Base-by-base conservation (phyloP, 805 yeast genomes). In the Metschnikowia vanudenii region DNA sequence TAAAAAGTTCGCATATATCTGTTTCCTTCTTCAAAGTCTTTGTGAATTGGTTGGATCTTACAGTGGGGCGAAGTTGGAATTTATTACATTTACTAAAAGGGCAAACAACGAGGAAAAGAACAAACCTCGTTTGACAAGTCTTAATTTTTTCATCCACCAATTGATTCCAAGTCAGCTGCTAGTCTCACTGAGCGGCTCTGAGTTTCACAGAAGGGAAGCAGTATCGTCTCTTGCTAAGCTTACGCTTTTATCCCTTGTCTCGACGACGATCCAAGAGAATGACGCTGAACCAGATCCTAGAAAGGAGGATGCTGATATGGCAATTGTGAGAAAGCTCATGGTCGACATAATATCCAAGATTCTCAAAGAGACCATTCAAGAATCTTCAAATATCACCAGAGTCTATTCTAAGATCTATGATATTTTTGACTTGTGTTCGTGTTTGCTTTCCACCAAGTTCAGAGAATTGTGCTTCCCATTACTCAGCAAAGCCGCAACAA, bases 21-120 rank as follows among this genome's bases (percentile, higher is more conserved):
- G 84, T 37, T 90, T 84, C 61, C 64, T 91, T 39, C 65, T 91
- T 33, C 87, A 82, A 53, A 66, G 80, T 0, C 63, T 90, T 33
- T 75, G 82, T 0, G 97, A 91, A 54, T 65, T 89, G 7, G 63
- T 91, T 7, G 79, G 83, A 1, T 86, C 96, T 1, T 91, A 90
- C 61, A 85, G 83, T 51, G 84, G 82, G 51, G 80, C 90, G 41
- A 91, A 91, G 61, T 74, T 86, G 41, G 96, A 90, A 56, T 85
- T 91, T 57, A 67, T 90, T 46, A 82, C 92, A 0, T 91, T 80
- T 55, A 81, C 92, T 1, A 84, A 82, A 70, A 81, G 82, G 60
- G 61, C 49, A 49, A 45, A 57, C 43, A 58, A 45, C 30, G 47
- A 51, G 1, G 78, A 69, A 12, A 58, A 67, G 2, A 67, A 74